Evolutionary conservation across 441 rosid species (phyloP), one percentile per base, ranked within the genome.

Genomic region (Mallotus japonicus): DNA sequence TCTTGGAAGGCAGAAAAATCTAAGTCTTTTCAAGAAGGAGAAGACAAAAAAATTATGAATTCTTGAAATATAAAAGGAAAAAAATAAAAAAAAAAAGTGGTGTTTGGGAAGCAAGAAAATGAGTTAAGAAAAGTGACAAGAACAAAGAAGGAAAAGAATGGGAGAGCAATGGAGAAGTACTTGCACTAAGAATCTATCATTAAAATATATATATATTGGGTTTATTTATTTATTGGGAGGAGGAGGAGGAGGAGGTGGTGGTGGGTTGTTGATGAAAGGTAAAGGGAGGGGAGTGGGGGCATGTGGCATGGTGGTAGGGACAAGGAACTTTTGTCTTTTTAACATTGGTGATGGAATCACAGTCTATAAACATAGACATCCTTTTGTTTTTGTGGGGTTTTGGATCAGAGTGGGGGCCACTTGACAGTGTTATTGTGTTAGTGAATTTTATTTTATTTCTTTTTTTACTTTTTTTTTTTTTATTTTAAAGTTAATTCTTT

Each of bases 71-170:
- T 47, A 42, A n/a, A 3, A 49, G 32, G 32, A 51, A 44, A 65
- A 51, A 44, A 65, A 57, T 13, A 8, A 37, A 60, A 63, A 42
- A 13, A 20, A 2, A 40, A 54, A 20, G 7, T 40, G 16, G 65
- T 22, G 82, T 58, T 76, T 80, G 80, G 77, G 78, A 22, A 56
- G 74, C 28, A 20, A 49, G 53, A 70, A 67, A 60, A 53, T 37
- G 19, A 40, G 67, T 1, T 6, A 50, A 32, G 59, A 16, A 63
- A 20, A 73, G 61, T 51, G 74, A 71, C 65, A 54, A 57, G 9
- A 42, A 42, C 44, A 61, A 20, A 20, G 12, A 44, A 60, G 9
- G 46, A 42, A 37, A 6, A 22, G 15, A 54, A 55, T 62, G 28
- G 9, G 47, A 19, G 24, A 47, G 34, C 46, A 14, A 51, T 32